Base-by-base conservation (phyloP, 2,329 filamentous ascomycete species). In the Diaporthe eres region DNA sequence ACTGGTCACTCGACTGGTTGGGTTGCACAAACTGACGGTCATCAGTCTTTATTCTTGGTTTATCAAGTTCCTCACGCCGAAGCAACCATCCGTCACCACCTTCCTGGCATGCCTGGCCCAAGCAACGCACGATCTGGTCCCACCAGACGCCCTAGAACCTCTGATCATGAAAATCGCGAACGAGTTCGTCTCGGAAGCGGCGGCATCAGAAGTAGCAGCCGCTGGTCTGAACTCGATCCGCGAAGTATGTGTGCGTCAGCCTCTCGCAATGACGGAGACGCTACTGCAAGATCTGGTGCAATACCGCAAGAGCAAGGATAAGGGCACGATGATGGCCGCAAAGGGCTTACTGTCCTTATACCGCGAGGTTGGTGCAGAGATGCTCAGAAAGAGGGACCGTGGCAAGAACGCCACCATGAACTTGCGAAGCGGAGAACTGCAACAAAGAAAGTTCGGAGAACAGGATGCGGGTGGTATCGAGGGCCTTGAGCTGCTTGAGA, bases 291-390 rank as follows among this genome's bases (percentile, higher is more conserved):
- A 99, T 87, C 86, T 99, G 71, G 95, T 98, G 13, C 94, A 97
- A 87, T 98, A 99, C 85, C 92, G 95, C 77, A 98, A 97, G 88
- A 98, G 95, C 82, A 99, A 99, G 83, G 97, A 99, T 82, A 99
- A 98, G 87, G 96, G 96, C 76, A 94, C 97, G n/a, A 96, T 98
- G 91, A 98, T 99, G 97, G 97, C 97, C 10, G 95, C 96, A 19
- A 96, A 97, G 83, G 96, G 97, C 78, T 87, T 99, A 9, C 88
- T 99, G 57, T 95, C 95, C 34, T 88, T 99, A 8, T 99, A 98
- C 87, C 90, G 97, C 79, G 96, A 98, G 82, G 94, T 98, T 19
- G 95, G 94, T 49, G 95, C 97, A 0, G 94, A 98, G 79, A 90
- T 98, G 86, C 87, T 99, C 76, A 94, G 93, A 85, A 97, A 95